Conservation (phyloP, 2,329 filamentous ascomycete genomes). For the Geosmithia putterillii region DNA sequence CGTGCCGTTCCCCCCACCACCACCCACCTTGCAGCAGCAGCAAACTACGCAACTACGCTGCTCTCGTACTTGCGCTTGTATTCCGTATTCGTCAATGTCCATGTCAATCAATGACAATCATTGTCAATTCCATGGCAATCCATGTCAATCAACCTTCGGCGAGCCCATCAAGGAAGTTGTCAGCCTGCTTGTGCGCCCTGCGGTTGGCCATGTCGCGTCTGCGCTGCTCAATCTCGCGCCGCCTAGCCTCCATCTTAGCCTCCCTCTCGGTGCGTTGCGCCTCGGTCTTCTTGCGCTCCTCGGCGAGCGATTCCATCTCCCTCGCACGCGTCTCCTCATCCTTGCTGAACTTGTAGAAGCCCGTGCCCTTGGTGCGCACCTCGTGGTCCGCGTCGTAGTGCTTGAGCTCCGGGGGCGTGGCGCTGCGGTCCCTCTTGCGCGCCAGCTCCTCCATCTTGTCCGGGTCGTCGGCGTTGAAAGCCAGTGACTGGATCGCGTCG, state of each 20-base stretch:
- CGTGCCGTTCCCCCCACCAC: too few species aligned
- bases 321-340: constrained; percentile 51
- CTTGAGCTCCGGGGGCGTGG: constrained; percentile 65
- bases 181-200: constrained; percentile 55
- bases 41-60: too few species aligned
- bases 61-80: not conserved
- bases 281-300: constrained; percentile 58
- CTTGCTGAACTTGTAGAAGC: constrained; percentile 80
- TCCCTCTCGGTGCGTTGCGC: constrained; percentile 41
- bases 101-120: not conserved
- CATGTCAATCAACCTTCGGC: not conserved
- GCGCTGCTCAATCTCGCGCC: constrained; percentile 50
- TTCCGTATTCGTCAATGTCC: constrained; percentile 2
- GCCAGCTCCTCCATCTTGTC: constrained; percentile 70
- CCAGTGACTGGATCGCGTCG: constrained; percentile 69
- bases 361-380: constrained; percentile 76
- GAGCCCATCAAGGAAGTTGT: constrained; percentile 56
- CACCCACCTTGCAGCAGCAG: too few species aligned
- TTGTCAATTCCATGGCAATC: not conserved
- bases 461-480: constrained; percentile 65
- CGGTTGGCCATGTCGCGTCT: constrained; percentile 48
- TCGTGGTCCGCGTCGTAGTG: constrained; percentile 84
- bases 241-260: constrained; percentile 44
- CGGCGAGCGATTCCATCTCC: constrained; percentile 67
- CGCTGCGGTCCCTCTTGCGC: constrained; percentile 61